Conservation (phyloP, 805 yeast genomes). For the Yarrowia osloensis region DNA sequence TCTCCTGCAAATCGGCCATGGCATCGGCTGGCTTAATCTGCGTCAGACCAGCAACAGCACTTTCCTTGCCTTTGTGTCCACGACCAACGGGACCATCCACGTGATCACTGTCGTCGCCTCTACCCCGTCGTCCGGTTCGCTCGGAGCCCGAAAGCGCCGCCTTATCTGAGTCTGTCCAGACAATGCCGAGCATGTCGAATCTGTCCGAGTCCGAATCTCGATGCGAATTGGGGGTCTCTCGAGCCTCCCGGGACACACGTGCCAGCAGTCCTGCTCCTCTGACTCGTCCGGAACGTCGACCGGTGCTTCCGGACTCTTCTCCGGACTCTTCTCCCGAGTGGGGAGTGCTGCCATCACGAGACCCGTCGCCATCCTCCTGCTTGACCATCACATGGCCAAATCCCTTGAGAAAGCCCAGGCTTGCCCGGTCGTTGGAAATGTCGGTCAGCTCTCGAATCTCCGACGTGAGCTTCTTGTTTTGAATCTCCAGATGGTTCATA, state of each 20-base stretch:
- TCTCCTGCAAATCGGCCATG: conserved; percentile 4
- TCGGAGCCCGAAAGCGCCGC: conserved; percentile 5
- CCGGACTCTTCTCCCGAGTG: conserved; percentile 18
- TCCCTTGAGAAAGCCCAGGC: not conserved
- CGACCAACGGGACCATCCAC: not conserved
- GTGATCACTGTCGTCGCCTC: conserved; percentile 10
- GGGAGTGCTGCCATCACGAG: conserved; percentile 13
- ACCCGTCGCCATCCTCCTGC: not conserved
- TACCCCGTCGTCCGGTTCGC: conserved; percentile 2
- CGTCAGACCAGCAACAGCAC: conserved; percentile 2
- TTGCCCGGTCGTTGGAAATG: conserved; percentile 13
- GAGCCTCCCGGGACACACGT: not conserved
- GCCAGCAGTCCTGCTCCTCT: conserved; percentile 2
- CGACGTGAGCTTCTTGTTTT: conserved; percentile 17
- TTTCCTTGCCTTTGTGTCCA: conserved; percentile 6
- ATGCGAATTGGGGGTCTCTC: conserved; percentile 7
- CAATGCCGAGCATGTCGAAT: conserved; percentile 17
- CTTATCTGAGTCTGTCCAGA: conserved; percentile 15
- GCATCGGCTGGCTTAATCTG: conserved; percentile 11
- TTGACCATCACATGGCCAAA: not conserved
- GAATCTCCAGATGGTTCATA: conserved; percentile 7
- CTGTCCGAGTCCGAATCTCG: conserved; percentile 22
- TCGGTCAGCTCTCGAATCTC: conserved; percentile 11
- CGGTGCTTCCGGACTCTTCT: conserved; percentile 15
- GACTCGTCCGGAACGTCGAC: not conserved